These are phyloP conservation scores for Ophidiomyces ophidiicola DNA, from an alignment of 2,329 filamentous ascomycete species.

Conservation along the genomic window DNA sequence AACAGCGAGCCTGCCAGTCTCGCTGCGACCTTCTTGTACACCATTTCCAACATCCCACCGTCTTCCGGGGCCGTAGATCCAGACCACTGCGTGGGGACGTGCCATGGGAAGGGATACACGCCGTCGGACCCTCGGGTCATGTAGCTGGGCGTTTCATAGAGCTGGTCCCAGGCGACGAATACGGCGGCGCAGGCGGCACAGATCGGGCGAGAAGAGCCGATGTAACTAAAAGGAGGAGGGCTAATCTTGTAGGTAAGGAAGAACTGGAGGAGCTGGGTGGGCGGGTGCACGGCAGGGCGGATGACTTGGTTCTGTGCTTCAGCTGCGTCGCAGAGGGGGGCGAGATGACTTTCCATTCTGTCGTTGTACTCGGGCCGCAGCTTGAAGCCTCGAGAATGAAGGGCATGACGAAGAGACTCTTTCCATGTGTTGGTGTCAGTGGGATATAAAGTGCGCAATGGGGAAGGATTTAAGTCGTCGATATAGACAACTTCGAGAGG, in stretches of 20 bases:
- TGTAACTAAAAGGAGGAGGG: not conserved
- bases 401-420: not conserved
- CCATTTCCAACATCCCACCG: not conserved
- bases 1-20: slow-evolving; percentile 1
- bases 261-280: slow-evolving; percentile 3
- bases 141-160: not conserved
- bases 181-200: slow-evolving; percentile 6
- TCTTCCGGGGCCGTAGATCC: not conserved
- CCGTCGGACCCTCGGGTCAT: not conserved
- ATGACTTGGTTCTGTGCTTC: not conserved
- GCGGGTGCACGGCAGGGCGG: slow-evolving; percentile 1
- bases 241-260: not conserved
- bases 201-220: not conserved
- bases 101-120: slow-evolving; percentile 1
- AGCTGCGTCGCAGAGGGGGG: not conserved
- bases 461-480: not conserved
- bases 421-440: not conserved
- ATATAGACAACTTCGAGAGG: slow-evolving; percentile 5
- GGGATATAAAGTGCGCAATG: not conserved
- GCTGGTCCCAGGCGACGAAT: slow-evolving; percentile 1
- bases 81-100: slow-evolving; percentile 3
- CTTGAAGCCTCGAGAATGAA: not conserved
- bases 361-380: not conserved
- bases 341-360: not conserved
- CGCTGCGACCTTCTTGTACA: slow-evolving; percentile 2